Evolutionary conservation across 148 eudicot genomes (phyloP), one percentile per base, ranked within the genome.

Genomic region (Beta vulgaris): DNA sequence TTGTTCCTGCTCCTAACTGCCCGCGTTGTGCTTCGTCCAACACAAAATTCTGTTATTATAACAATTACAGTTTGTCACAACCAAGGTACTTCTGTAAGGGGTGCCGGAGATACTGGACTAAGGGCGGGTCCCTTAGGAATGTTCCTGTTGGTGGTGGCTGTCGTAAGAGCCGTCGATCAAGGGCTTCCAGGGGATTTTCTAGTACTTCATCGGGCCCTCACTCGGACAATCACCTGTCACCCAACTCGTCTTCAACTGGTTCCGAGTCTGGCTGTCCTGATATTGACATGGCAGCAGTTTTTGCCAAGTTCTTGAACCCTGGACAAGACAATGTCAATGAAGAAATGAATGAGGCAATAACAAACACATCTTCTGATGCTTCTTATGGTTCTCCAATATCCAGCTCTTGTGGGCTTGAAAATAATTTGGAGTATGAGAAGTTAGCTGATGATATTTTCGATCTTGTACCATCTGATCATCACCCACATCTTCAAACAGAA

Each of bases 231-330:
- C 25, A 49, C 43, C 32, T 29, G 6, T 63, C 78, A 16, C 72
- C 39, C 18, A 42, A 76, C 49, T 62, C 76, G 0, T 72, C 61
- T 25, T 80, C 79, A 49, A 28, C 28, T 18, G 60, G 71, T 19
- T 57, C 79, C 21, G 73, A 73, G 39, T 64, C 84, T 3, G 71
- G 39, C 1, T 81, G 80, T 31, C 54, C 81, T 2, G 80, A 87
- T 36, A 93, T 93, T 49, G 94, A 93, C 78, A 44, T 93, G 68
- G 98, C 98, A 0, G 94, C 83, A 0, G 97, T 93, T 54, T 93
- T 91, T 37, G 94, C 97, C 62, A 88, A 82, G 76, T 93, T 76
- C 65, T 68, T 93, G 84, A 88, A 83, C 43, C 86, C 81, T 40
- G 74, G 65, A 48, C 69, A 83, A 0, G 71, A 66, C 14, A 19